phyloP scores from a whole-genome alignment of 2,329 filamentous ascomycete species.

The Penicillium sp. region DNA sequence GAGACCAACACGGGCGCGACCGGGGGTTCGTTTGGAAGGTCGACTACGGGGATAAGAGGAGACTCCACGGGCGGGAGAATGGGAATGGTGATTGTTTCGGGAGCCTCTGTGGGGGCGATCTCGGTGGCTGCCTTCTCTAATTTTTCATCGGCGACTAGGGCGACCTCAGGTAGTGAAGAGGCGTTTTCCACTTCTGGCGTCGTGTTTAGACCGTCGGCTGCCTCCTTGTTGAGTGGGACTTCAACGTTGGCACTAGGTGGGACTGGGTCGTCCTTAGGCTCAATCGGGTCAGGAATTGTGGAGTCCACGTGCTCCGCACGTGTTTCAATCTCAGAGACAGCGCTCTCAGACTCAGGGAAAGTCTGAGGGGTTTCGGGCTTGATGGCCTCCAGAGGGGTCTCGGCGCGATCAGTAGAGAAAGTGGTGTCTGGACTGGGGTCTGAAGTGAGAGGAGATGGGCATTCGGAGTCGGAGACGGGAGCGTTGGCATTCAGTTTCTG shows the following conservation, averaged over 20 bases:
- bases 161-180: conserved; percentile 19
- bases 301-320: conserved; percentile 25
- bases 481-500: conserved; percentile 28
- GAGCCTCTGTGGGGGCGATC: conserved; percentile 11
- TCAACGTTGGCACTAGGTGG: conserved; percentile 33
- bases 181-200: conserved; percentile 29
- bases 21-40: conserved; percentile 22
- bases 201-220: conserved; percentile 26
- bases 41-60: conserved; percentile 17
- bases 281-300: conserved; percentile 23
- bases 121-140: conserved; percentile 15
- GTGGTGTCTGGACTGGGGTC: conserved; percentile 14
- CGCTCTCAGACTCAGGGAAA: neutral
- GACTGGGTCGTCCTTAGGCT: conserved; percentile 32
- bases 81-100: conserved; percentile 21
- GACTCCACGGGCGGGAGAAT: conserved; percentile 20
- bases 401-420: conserved; percentile 13
- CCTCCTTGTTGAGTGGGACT: conserved; percentile 31
- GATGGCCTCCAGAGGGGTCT: conserved; percentile 12
- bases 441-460: conserved; percentile 18
- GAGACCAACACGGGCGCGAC: conserved; percentile 21
- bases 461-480: conserved; percentile 18
- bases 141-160: conserved; percentile 18
- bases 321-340: conserved; percentile 28
- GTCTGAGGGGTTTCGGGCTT: conserved; percentile 21